Percentiles rank a stretch among this genome's conserved stretches.
These are phyloP conservation scores for Panicum hallii DNA, from an alignment of 202 grass and related monocot species.

Conservation along the genomic window DNA sequence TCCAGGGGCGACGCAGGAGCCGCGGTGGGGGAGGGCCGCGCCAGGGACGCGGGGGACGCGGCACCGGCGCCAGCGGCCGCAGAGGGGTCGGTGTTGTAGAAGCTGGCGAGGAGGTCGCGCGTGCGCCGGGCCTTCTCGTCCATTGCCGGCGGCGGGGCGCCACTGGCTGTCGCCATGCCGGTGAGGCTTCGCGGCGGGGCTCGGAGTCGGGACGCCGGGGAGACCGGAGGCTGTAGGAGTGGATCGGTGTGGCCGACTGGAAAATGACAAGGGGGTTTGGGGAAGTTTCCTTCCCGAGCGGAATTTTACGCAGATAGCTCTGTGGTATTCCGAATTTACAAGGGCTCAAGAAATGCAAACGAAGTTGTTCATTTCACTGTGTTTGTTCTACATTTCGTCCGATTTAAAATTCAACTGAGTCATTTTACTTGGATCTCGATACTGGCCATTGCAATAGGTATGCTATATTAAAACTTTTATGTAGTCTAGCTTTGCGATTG, in stretches of 20 bases:
- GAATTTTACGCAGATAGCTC: background rate
- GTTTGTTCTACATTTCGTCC: background rate
- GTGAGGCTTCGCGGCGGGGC: constrained; percentile 14
- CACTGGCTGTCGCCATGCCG: constrained; percentile 57
- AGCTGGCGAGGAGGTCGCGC: constrained; percentile 91
- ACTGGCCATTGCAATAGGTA: too few species aligned
- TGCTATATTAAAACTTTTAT: too few species aligned
- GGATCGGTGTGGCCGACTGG: constrained; percentile 21
- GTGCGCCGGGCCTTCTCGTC: constrained; percentile 96
- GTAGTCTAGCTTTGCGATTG: too few species aligned
- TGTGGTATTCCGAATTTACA: background rate
- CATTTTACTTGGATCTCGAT: too few species aligned
- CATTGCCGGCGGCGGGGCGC: constrained; percentile 48
- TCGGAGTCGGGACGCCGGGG: constrained; percentile 35
- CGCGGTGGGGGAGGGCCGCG: constrained; percentile 36
- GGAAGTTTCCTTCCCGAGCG: constrained; percentile 6
- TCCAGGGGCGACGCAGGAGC: constrained; percentile 64
- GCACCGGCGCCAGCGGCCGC: constrained; percentile 18
- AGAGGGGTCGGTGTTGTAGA: constrained; percentile 79
- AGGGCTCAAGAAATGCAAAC: background rate
- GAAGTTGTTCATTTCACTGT: background rate
- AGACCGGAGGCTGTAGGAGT: constrained; percentile 30
- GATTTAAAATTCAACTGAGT: too few species aligned
- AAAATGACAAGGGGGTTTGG: constrained; percentile 44
- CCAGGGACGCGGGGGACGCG: constrained; percentile 29